phyloP scores from a whole-genome alignment of 306 rosid genomes.

The Canavalia ensiformis region DNA sequence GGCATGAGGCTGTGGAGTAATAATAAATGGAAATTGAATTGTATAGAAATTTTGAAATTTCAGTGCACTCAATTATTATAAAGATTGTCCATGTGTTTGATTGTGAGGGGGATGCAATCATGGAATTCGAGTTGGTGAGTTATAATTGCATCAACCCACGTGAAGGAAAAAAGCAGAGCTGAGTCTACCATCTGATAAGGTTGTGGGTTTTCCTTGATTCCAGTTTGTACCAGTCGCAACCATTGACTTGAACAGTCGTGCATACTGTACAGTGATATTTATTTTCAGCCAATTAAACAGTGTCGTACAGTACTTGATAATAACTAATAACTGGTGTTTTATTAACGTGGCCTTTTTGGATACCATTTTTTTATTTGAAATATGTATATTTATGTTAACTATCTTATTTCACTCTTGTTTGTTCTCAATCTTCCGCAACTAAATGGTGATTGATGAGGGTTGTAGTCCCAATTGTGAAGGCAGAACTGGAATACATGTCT shows the following conservation, averaged over 20 bases:
- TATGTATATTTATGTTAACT: not conserved
- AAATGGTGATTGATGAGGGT: not conserved
- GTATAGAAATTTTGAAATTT: constrained; percentile 39
- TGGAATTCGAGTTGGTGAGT: constrained; percentile 46
- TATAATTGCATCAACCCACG: constrained; percentile 55
- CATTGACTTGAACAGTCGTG: not conserved
- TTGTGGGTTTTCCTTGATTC: constrained; percentile 20
- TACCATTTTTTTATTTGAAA: too few species aligned
- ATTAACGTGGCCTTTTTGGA: too few species aligned
- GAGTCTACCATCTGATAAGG: constrained; percentile 12
- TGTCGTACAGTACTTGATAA: too few species aligned
- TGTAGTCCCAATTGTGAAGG: not conserved
- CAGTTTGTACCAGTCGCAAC: constrained; percentile 33
- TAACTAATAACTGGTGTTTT: too few species aligned
- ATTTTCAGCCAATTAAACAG: not conserved
- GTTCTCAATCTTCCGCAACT: too few species aligned
- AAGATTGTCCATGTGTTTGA: not conserved
- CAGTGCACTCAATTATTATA: constrained; percentile 10
- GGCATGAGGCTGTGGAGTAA: constrained; percentile 31
- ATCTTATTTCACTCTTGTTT: not conserved
- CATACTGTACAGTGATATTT: too few species aligned
- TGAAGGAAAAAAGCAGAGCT: constrained; percentile 41
- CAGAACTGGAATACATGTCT: not conserved
- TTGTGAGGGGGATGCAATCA: constrained; percentile 33
- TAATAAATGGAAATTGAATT: constrained; percentile 36